Evolutionary conservation across 768 basidiomycete species (phyloP).

Genomic region (Boletus fagicola): DNA sequence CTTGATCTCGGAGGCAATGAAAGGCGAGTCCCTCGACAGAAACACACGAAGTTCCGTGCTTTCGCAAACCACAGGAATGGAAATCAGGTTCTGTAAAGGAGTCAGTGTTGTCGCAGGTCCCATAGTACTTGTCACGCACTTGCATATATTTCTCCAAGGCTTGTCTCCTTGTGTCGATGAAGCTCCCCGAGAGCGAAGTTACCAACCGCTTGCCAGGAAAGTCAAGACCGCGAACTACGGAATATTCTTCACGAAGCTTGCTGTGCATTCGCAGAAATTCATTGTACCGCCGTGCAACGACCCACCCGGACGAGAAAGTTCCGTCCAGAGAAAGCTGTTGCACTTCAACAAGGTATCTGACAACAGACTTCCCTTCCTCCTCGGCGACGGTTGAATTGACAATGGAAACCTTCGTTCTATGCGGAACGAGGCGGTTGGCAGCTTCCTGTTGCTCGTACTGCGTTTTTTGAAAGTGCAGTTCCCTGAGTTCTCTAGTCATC

Average conservation of each 20-base stretch:
- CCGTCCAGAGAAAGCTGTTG: conserved; percentile 84
- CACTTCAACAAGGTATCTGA: conserved; percentile 89
- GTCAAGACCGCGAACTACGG: conserved; percentile 66
- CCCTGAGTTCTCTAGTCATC: conserved; percentile 78
- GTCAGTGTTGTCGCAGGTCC: not conserved
- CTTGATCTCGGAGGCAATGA: conserved; percentile 55
- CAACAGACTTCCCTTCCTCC: conserved; percentile 85
- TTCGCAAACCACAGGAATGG: conserved; percentile 73
- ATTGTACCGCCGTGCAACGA: conserved; percentile 90
- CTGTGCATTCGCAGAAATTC: conserved; percentile 92
- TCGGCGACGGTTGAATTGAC: conserved; percentile 80
- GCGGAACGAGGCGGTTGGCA: conserved; percentile 83
- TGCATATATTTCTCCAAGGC: conserved; percentile 90
- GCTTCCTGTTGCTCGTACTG: conserved; percentile 94
- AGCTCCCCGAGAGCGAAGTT: conserved; percentile 79
- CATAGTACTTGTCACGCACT: conserved; percentile 40
- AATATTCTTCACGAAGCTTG: conserved; percentile 74
- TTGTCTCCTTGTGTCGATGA: conserved; percentile 75
- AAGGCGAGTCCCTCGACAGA: conserved; percentile 84
- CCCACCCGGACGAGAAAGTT: conserved; percentile 83
- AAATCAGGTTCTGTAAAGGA: conserved; percentile 59
- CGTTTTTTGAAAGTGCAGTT: conserved; percentile 82
- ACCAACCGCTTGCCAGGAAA: conserved; percentile 95
- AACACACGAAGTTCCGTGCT: conserved; percentile 81
- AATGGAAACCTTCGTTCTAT: conserved; percentile 81